A percentile compares a stretch with the other conserved stretches of the same genome.
phyloP scores from a whole-genome alignment of 805 yeast genomes.

The Hyphopichia homilentoma region DNA sequence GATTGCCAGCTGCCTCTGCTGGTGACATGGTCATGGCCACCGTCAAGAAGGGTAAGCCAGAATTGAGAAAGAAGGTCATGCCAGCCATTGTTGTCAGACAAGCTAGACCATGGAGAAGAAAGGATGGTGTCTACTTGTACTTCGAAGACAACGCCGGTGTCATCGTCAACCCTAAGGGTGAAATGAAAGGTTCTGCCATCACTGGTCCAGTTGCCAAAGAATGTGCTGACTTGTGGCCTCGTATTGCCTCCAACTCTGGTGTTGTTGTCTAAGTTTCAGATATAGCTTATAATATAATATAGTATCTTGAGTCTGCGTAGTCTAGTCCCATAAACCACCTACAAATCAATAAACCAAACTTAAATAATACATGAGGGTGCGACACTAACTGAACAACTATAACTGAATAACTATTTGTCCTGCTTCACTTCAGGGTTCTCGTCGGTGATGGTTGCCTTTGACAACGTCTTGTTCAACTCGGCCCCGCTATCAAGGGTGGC shows the following conservation, averaged over 20 bases:
- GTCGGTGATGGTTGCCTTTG: too few species aligned
- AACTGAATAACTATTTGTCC: too few species aligned
- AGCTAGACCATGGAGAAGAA: constrained; percentile 99
- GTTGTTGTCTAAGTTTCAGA: constrained; percentile 81
- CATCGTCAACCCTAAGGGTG: constrained; percentile 99
- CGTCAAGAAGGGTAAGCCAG: constrained; percentile 99
- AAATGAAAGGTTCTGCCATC: constrained; percentile 99
- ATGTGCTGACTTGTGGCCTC: constrained; percentile 99
- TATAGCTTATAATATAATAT: constrained; percentile 1
- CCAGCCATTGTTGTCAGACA: constrained; percentile 99
- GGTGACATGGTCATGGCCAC: constrained; percentile 99
- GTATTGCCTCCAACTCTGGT: constrained; percentile 99
- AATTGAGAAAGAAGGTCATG: constrained; percentile 99
- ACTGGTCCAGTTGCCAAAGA: constrained; percentile 99
- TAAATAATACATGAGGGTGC: background rate
- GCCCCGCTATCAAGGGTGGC: too few species aligned
- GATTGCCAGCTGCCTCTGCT: constrained; percentile 99
- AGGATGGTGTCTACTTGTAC: constrained; percentile 99
- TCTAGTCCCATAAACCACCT: too few species aligned
- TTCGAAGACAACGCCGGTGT: constrained; percentile 99
- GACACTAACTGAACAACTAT: too few species aligned
- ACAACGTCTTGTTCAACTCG: too few species aligned
- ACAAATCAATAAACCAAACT: background rate
- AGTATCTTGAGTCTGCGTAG: background rate
- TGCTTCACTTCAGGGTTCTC: too few species aligned